Base-by-base conservation (phyloP, 169 alveolate species). In the Besnoitia besnoiti region DNA sequence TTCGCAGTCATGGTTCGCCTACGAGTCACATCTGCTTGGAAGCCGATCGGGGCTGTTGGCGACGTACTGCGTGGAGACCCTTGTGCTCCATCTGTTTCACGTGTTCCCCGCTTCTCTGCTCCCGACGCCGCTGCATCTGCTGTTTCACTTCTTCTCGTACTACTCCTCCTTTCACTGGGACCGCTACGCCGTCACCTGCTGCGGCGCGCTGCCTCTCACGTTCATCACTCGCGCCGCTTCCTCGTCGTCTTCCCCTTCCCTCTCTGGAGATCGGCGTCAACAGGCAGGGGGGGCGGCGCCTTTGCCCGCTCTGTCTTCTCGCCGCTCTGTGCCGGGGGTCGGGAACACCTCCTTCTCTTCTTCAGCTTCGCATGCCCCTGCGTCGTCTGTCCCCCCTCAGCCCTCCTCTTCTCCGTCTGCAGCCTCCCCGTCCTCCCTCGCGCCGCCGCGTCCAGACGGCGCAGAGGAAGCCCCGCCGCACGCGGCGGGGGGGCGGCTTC, bases 1-100 rank as follows among this genome's bases (percentile, higher is more conserved):
- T 27, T 51, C 33, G 76, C 61, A 93, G 95, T 89, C 93, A 0
- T 93, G 95, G 95, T 90, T 89, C 80, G 95, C 95, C 40, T 93
- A 93, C 80, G 95, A 93, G 84, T 67, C 91, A 62, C 95, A 90
- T n/a, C 37, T 89, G 51, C 95, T 93, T 35, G 95, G 95, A 35
- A 84, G 93, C 75, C 92, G 95, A 5, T 84, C 88, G 21, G 95
- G 95, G 30, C 91, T 93, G 46, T 49, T 93, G 90, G 95, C 95
- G 46, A 79, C 95, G 30, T 93, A 93, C 84, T 89, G 93, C 84
- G 42, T 93, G 76, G 95, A 93, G 85, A 87, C 90, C 46, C 80
- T 93, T 88, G 93, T 84, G 80, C 75, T 93, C 85, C 89, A 89
- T 33, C 89, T 93, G 50, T 93, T 93, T 42, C 89, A 91, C 37